Percentiles rank a stretch among this genome's conserved stretches.
phyloP scores from a whole-genome alignment of 2,329 filamentous ascomycete genomes.

The Claviceps pazoutovae region DNA sequence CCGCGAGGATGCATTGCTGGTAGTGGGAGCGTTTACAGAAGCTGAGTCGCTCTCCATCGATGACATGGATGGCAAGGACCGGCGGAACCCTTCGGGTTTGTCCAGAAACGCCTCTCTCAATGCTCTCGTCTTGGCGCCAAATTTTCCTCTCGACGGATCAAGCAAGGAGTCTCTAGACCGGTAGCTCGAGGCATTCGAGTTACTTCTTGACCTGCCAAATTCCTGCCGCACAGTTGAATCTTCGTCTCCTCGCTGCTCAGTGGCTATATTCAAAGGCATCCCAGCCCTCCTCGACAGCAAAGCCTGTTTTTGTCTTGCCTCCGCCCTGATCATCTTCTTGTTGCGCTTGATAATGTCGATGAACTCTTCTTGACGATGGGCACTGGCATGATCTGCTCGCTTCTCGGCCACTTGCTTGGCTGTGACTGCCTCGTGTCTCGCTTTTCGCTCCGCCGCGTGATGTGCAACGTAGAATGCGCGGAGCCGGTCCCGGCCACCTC shows the following conservation, averaged over 20 bases:
- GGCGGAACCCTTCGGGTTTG: slow-evolving; percentile 20
- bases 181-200: slow-evolving; percentile 9
- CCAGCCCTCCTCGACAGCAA: slow-evolving; percentile 24
- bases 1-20: slow-evolving; percentile 27
- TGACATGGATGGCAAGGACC: slow-evolving; percentile 24
- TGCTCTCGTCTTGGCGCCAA: slow-evolving; percentile 22
- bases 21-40: slow-evolving; percentile 13
- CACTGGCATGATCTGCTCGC: slow-evolving; percentile 12
- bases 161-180: slow-evolving; percentile 9
- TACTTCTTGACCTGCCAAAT: slow-evolving; percentile 9
- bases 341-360: slow-evolving; percentile 19
- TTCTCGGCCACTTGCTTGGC: slow-evolving; percentile 14
- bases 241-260: slow-evolving; percentile 22
- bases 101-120: slow-evolving; percentile 21
- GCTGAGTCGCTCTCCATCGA: slow-evolving; percentile 13
- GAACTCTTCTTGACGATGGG: slow-evolving; percentile 23
- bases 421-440: slow-evolving; percentile 22
- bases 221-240: slow-evolving; percentile 21
- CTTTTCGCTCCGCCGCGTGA: slow-evolving; percentile 17
- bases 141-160: slow-evolving; percentile 5
- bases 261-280: slow-evolving; percentile 25
- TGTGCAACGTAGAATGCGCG: slow-evolving; percentile 30
- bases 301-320: slow-evolving; percentile 23
- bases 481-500: slow-evolving; percentile 36
- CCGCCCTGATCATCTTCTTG: slow-evolving; percentile 14